A percentile compares a stretch with the other conserved stretches of the same genome.
These are phyloP conservation scores for Stereum hirsutum DNA, from an alignment of 1,284 basidiomycete genomes.

Conservation along the genomic window DNA sequence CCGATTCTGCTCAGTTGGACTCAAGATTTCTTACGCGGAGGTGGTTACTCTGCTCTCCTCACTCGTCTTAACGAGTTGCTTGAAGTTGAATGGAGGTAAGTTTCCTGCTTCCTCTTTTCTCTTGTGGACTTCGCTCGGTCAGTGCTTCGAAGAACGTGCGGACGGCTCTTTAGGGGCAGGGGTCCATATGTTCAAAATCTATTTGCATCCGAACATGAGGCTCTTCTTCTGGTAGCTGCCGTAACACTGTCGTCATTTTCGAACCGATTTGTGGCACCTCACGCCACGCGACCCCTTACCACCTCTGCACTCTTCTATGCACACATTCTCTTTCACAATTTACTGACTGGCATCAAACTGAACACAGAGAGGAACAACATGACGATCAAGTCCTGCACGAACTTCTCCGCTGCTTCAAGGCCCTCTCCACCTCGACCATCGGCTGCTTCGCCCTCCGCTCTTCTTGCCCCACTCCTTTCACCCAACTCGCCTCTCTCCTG, in stretches of 20 bases:
- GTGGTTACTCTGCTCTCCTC: conserved; percentile 82
- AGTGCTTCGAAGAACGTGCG: too few relatives aligned
- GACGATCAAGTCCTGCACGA: conserved; percentile 94
- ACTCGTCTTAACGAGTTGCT: conserved; percentile 88
- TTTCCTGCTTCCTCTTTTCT: too few relatives aligned
- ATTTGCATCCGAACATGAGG: too few relatives aligned
- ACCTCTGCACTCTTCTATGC: too few relatives aligned
- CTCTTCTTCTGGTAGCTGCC: not conserved
- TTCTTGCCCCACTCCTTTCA: conserved; percentile 80
- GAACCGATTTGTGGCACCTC: not conserved
- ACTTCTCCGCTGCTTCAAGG: conserved; percentile 89
- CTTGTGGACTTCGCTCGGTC: too few relatives aligned
- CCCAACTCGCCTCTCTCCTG: conserved; percentile 73
- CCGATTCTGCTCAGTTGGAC: conserved; percentile 64
- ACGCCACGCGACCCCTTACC: not conserved
- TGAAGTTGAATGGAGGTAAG: conserved; percentile 92
- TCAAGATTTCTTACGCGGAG: conserved; percentile 75
- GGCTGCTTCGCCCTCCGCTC: conserved; percentile 77
- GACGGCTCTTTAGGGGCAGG: too few relatives aligned
- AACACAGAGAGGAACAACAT: conserved; percentile 88
- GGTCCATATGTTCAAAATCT: too few relatives aligned
- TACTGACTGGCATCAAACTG: conserved; percentile 1
- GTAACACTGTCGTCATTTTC: not conserved
- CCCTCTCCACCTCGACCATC: conserved; percentile 82
- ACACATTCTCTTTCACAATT: not conserved